Conservation (phyloP, 768 basidiomycete genomes). For the Boletus eberwhitei region DNA sequence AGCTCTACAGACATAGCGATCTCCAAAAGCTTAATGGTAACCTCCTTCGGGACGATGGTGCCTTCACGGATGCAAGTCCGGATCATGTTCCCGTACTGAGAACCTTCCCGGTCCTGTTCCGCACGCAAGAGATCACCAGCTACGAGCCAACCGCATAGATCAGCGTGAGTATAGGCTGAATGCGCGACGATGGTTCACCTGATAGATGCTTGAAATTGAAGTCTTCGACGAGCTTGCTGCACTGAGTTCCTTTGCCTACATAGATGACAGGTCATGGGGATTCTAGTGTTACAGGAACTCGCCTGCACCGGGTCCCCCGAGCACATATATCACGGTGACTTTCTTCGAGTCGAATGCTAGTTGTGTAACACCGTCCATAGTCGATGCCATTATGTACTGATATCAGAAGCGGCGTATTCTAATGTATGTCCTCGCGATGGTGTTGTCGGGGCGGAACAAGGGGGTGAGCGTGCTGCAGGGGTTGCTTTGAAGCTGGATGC, state of each 20-base stretch:
- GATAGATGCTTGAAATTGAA: slow-evolving; percentile 92
- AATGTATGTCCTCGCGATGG: slow-evolving; percentile 17
- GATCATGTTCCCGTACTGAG: slow-evolving; percentile 80
- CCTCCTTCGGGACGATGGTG: slow-evolving; percentile 92
- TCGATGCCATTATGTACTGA: slow-evolving; percentile 13
- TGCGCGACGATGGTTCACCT: slow-evolving; percentile 45
- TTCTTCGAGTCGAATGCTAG: slow-evolving; percentile 59
- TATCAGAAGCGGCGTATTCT: slow-evolving; percentile 7
- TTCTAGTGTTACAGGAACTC: slow-evolving; percentile 16
- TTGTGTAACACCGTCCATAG: not conserved
- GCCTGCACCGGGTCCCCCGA: slow-evolving; percentile 97
- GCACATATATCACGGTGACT: slow-evolving; percentile 89
- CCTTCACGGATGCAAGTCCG: slow-evolving; percentile 87
- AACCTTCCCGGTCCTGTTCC: slow-evolving; percentile 86
- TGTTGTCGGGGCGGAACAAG: slow-evolving; percentile 58
- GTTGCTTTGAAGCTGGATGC: slow-evolving; percentile 58
- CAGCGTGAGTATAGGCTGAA: slow-evolving; percentile 6
- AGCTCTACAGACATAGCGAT: slow-evolving; percentile 80
- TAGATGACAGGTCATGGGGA: slow-evolving; percentile 4
- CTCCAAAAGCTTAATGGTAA: slow-evolving; percentile 93
- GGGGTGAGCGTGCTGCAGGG: slow-evolving; percentile 61
- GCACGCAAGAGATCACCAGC: slow-evolving; percentile 98
- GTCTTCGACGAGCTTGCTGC: slow-evolving; percentile 74
- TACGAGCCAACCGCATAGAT: slow-evolving; percentile 28
- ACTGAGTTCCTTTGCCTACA: slow-evolving; percentile 95